Evolutionary conservation across 2,329 filamentous ascomycete species (phyloP).

Genomic region (Ceratocystis destructans): DNA sequence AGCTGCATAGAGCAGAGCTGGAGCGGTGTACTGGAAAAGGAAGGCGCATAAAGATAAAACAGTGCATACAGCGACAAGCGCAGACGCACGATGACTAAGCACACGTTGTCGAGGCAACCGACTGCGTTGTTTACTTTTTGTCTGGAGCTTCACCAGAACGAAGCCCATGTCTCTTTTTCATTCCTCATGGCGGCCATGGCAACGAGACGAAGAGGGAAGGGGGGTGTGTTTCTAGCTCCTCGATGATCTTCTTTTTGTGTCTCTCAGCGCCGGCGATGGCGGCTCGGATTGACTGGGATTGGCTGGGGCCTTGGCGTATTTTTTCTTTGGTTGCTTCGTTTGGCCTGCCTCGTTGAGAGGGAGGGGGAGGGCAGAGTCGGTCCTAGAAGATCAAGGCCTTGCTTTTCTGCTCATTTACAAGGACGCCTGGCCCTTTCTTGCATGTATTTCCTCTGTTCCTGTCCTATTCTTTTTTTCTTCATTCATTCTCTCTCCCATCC

Average conservation of each 20-base stretch:
- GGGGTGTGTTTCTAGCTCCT: background rate
- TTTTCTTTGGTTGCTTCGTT: background rate
- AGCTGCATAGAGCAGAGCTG: background rate
- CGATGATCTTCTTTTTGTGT: background rate
- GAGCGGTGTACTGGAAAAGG: background rate
- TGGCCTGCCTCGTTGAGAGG: background rate
- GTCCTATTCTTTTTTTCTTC: background rate
- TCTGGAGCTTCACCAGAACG: background rate
- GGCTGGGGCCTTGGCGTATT: background rate
- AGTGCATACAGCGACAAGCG: background rate
- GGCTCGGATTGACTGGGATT: background rate
- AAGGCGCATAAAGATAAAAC: background rate
- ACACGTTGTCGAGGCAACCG: background rate
- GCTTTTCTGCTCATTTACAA: background rate
- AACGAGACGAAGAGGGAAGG: background rate
- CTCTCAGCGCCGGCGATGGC: background rate
- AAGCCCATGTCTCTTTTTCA: background rate
- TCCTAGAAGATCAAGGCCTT: background rate
- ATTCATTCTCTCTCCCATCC: background rate
- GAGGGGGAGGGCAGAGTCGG: background rate
- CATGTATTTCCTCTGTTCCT: background rate
- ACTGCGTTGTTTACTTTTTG: background rate
- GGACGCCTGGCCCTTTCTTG: background rate
- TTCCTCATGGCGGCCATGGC: background rate
- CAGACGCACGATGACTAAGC: background rate